Percentiles rank a stretch among this genome's conserved stretches.
These are phyloP conservation scores for Phytomonas francai DNA, from an alignment of 208 protist genomes.

Conservation along the genomic window DNA sequence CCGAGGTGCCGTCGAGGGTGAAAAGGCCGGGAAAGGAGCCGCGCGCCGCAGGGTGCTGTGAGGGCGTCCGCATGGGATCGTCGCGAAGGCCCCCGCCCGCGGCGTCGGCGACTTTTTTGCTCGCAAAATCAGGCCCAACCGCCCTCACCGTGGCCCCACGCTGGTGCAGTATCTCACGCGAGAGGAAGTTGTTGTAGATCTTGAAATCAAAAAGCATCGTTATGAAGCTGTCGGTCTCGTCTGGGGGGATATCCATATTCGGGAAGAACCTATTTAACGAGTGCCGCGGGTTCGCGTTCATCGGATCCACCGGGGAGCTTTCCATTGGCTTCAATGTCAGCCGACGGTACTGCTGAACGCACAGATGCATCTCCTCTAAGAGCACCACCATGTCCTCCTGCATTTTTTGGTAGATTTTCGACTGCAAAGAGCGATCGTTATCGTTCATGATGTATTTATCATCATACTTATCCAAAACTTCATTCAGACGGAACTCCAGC, in stretches of 20 bases:
- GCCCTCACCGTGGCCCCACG: not conserved
- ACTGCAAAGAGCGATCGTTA: conserved; percentile 15
- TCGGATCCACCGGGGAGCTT: not conserved
- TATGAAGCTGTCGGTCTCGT: conserved; percentile 80
- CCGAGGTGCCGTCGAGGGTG: no score
- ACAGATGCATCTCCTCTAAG: conserved; percentile 86
- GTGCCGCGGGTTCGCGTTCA: not conserved
- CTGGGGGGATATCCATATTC: conserved; percentile 31
- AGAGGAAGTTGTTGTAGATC: conserved; percentile 65
- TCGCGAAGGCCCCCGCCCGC: not conserved
- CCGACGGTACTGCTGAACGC: conserved; percentile 57
- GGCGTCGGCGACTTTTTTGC: not conserved
- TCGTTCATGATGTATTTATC: conserved; percentile 51
- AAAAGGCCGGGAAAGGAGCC: no score
- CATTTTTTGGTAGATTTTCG: conserved; percentile 35
- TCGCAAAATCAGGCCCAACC: not conserved
- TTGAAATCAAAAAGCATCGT: conserved; percentile 64
- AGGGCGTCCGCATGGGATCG: not conserved
- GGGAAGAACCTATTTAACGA: not conserved
- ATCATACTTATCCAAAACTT: conserved; percentile 73
- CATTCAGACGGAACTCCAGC: conserved; percentile 80
- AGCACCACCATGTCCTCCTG: conserved; percentile 38
- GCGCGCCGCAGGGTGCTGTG: no score
- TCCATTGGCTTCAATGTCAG: conserved; percentile 13
- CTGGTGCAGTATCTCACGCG: conserved; percentile 23